Conservation (phyloP, 192 early-diverging fungal species). For the Chytriomyces sp. region DNA sequence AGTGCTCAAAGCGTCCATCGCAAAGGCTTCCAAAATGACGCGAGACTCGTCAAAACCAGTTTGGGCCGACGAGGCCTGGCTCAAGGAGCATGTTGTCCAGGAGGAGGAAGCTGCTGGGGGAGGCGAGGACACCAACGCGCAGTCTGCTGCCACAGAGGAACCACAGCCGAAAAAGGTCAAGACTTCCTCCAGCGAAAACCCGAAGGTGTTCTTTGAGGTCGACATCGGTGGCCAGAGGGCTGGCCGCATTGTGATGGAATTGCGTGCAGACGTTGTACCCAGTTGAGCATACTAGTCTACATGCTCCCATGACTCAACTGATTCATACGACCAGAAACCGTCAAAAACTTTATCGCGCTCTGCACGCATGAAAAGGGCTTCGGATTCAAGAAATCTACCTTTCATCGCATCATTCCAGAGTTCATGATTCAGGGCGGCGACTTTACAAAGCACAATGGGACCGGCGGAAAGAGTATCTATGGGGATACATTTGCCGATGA, state of each 20-base stretch:
- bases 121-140: conserved; percentile 15
- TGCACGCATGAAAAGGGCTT: conserved; percentile 89
- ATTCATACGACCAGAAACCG: conserved; percentile 45
- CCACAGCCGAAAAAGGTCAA: conserved; percentile 29
- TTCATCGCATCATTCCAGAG: conserved; percentile 84
- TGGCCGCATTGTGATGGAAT: conserved; percentile 62
- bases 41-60: conserved; percentile 36
- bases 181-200: conserved; percentile 32
- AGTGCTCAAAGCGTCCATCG: conserved; percentile 85
- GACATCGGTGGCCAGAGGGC: conserved; percentile 49
- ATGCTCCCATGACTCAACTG: background rate
- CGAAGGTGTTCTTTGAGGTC: conserved; percentile 67
- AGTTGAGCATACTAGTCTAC: conserved; percentile 37
- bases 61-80: conserved; percentile 50
- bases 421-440: conserved; percentile 75
- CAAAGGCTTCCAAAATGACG: conserved; percentile 59
- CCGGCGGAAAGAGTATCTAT: conserved; percentile 89
- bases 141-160: conserved; percentile 5
- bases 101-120: conserved; percentile 24
- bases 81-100: conserved; percentile 32
- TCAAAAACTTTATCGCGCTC: conserved; percentile 94
- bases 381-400: conserved; percentile 73
- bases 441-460: conserved; percentile 81
- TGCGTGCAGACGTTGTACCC: conserved; percentile 54
- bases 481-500: conserved; percentile 75